These are phyloP conservation scores for Aspergillus piperis DNA, from an alignment of 2,329 filamentous ascomycete species.

Conservation along the genomic window DNA sequence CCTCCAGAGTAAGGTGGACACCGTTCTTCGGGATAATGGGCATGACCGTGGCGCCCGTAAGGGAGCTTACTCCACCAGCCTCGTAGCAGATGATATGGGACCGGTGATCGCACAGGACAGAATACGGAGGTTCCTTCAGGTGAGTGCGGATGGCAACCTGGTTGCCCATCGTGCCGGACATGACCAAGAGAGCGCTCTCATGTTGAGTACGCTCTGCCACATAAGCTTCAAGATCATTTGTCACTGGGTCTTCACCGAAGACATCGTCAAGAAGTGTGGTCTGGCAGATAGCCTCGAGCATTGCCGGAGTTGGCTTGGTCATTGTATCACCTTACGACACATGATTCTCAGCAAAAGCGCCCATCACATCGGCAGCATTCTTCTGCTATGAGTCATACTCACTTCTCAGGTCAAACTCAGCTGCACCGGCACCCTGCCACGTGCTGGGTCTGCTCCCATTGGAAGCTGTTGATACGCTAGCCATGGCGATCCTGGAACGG, in stretches of 20 bases:
- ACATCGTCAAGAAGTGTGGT: conserved; percentile 83
- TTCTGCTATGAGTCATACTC: conserved; percentile 15
- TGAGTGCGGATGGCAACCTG: conserved; percentile 79
- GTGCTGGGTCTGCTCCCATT: conserved; percentile 27
- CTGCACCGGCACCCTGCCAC: conserved; percentile 51
- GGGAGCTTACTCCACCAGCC: conserved; percentile 66
- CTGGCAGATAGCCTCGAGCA: conserved; percentile 76
- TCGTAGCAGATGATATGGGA: conserved; percentile 72
- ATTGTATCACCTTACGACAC: conserved; percentile 61
- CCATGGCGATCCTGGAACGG: conserved; percentile 23
- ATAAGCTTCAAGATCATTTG: conserved; percentile 71
- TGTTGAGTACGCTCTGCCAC: conserved; percentile 74
- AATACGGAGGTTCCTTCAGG: conserved; percentile 75
- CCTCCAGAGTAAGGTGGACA: conserved; percentile 72
- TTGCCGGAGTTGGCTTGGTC: conserved; percentile 75
- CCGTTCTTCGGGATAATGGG: conserved; percentile 70
- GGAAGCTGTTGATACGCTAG: conserved; percentile 21
- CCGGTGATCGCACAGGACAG: conserved; percentile 75
- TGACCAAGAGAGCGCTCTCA: conserved; percentile 74
- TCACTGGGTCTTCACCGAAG: conserved; percentile 76
- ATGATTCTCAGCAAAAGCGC: conserved; percentile 2
- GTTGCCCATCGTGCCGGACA: conserved; percentile 94
- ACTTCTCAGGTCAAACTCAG: conserved; percentile 60
- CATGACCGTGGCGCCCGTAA: conserved; percentile 71
- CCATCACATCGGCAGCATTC: not conserved